phyloP scores from a whole-genome alignment of 495 filamentous ascomycete genomes.

The Coniosporium apollinis region DNA sequence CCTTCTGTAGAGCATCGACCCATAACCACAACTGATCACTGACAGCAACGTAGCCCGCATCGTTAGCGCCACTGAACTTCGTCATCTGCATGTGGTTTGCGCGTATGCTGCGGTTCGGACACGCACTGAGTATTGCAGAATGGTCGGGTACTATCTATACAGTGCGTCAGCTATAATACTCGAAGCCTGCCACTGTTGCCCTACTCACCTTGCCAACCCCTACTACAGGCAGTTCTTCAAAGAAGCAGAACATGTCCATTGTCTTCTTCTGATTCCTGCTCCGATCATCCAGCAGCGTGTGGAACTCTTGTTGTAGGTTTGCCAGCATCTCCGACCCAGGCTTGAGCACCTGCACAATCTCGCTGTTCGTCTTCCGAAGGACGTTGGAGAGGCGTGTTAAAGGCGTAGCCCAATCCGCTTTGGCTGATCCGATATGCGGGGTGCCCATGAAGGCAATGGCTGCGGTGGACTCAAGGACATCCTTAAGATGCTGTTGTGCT shows the following conservation, averaged over 20 bases:
- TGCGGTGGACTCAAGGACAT: constrained; percentile 1
- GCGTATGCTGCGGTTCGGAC: constrained; percentile 3
- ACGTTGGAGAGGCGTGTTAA: constrained; percentile 1
- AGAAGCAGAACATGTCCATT: constrained; percentile 7
- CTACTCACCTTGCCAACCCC: constrained; percentile 2
- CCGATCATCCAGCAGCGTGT: constrained; percentile 5
- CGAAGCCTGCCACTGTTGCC: neutral
- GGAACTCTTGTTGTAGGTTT: constrained; percentile 8
- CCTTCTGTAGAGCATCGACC: neutral
- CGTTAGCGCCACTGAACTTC: constrained; percentile 3
- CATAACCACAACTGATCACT: neutral
- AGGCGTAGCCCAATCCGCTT: constrained; percentile 4
- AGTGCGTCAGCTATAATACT: neutral
- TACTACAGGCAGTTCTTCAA: constrained; percentile 4
- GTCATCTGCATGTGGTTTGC: constrained; percentile 9
- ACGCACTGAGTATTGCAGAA: constrained; percentile 7
- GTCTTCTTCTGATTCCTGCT: neutral
- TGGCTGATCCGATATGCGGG: constrained; percentile 6
- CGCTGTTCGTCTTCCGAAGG: constrained; percentile 3
- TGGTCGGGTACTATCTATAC: constrained; percentile 7
- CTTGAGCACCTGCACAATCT: constrained; percentile 2
- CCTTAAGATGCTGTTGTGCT: constrained; percentile 1
- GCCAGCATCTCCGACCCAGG: constrained; percentile 8
- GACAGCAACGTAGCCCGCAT: constrained; percentile 3
- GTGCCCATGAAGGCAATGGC: constrained; percentile 8